Conservation (phyloP, 306 rosid genomes). For the Macrotyloma uniflorum region DNA sequence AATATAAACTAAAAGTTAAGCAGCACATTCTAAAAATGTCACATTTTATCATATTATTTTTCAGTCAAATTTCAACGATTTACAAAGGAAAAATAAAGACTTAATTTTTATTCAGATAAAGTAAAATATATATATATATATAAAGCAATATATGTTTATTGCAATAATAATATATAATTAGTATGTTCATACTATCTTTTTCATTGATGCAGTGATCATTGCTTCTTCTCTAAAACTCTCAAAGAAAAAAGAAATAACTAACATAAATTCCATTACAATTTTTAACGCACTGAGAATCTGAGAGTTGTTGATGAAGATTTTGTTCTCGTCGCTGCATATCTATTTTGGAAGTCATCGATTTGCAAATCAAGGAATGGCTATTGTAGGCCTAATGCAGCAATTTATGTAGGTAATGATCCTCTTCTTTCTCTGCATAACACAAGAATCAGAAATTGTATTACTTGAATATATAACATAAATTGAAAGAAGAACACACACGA, state of each 20-base stretch:
- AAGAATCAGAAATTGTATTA: slow-evolving; percentile 33
- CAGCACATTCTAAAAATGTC: too few relatives aligned
- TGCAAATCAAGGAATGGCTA: slow-evolving; percentile 29
- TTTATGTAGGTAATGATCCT: slow-evolving; percentile 79
- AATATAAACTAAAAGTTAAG: too few relatives aligned
- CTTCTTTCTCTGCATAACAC: slow-evolving; percentile 68
- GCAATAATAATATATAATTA: background rate
- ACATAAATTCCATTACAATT: slow-evolving; percentile 8
- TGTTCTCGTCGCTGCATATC: slow-evolving; percentile 27
- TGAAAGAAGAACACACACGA: background rate
- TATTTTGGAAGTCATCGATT: slow-evolving; percentile 31
- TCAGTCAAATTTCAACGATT: too few relatives aligned
- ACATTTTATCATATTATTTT: too few relatives aligned
- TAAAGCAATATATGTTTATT: background rate
- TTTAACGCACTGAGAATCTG: background rate
- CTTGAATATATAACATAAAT: background rate
- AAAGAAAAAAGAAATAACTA: background rate
- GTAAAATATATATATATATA: too few relatives aligned
- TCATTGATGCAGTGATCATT: slow-evolving; percentile 25
- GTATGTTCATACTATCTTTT: background rate
- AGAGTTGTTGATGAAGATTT: slow-evolving; percentile 28
- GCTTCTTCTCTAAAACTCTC: background rate
- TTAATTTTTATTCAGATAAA: too few relatives aligned
- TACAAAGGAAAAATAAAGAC: too few relatives aligned
- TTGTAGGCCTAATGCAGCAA: slow-evolving; percentile 73